phyloP scores from a whole-genome alignment of 148 eudicot genomes.

The Nepenthes mirabilis region DNA sequence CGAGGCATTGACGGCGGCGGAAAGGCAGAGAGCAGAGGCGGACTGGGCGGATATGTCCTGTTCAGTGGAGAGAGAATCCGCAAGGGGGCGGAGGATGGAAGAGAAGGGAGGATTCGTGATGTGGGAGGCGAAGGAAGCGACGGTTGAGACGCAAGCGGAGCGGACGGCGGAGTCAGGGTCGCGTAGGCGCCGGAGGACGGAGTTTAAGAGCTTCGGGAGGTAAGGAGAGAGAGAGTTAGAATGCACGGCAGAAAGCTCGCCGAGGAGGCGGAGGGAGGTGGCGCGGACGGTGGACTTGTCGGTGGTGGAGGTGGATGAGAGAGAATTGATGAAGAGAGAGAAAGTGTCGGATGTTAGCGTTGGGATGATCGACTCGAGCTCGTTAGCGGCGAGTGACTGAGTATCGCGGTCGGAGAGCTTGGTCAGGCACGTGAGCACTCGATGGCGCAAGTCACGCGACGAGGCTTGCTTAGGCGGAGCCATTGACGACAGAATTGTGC shows the following conservation, averaged over 20 bases:
- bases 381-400: conserved; percentile 55
- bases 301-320: conserved; percentile 72
- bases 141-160: conserved; percentile 34
- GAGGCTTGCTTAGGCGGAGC: conserved; percentile 9
- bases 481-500: not conserved
- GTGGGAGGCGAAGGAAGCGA: conserved; percentile 26
- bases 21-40: conserved; percentile 66
- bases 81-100: conserved; percentile 36
- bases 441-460: conserved; percentile 70
- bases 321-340: conserved; percentile 54
- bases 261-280: conserved; percentile 49
- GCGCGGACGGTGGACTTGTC: conserved; percentile 55
- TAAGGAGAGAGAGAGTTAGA: conserved; percentile 40
- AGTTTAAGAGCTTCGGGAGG: conserved; percentile 56
- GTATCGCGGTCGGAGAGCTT: conserved; percentile 91
- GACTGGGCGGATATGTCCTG: conserved; percentile 60
- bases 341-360: conserved; percentile 37
- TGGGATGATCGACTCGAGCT: conserved; percentile 57
- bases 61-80: conserved; percentile 64
- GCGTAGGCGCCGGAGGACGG: conserved; percentile 55
- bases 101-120: conserved; percentile 38
- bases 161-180: conserved; percentile 70
- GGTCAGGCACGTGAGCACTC: conserved; percentile 64
- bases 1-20: conserved; percentile 50
- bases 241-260: conserved; percentile 42